These are phyloP conservation scores for Babjeviella inositovora DNA, from an alignment of 805 yeast species.

Conservation along the genomic window DNA sequence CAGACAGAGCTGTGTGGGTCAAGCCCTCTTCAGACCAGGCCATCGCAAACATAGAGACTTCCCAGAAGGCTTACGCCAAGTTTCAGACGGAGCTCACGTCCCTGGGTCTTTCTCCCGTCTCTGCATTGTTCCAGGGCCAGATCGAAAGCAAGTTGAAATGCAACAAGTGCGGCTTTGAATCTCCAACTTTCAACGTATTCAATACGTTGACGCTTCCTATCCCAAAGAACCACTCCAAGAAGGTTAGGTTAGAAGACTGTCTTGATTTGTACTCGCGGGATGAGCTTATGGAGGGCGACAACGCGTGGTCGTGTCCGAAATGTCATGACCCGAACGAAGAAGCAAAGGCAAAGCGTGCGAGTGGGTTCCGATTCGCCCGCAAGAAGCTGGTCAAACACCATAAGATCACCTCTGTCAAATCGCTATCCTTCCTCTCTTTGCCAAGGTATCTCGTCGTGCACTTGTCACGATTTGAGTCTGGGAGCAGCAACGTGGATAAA, in stretches of 20 bases:
- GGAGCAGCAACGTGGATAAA: constrained; percentile 35
- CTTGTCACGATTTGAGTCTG: constrained; percentile 18
- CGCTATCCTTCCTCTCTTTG: constrained; percentile 13
- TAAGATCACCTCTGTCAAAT: constrained; percentile 10
- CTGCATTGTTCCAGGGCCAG: constrained; percentile 58
- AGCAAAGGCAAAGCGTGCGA: constrained; percentile 3
- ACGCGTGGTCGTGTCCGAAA: constrained; percentile 76
- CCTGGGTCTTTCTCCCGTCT: constrained; percentile 56
- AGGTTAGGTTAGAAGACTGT: constrained; percentile 42
- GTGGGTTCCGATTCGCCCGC: too few species aligned
- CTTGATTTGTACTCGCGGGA: constrained; percentile 43
- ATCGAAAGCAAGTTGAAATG: constrained; percentile 49
- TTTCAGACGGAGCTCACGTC: constrained; percentile 26
- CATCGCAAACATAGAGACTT: constrained; percentile 6
- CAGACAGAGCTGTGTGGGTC: constrained; percentile 10
- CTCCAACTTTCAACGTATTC: constrained; percentile 45
- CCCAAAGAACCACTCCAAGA: constrained; percentile 19
- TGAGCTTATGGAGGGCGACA: constrained; percentile 53
- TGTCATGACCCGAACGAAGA: constrained; percentile 21
- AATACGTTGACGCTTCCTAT: constrained; percentile 49
- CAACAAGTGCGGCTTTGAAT: constrained; percentile 43
- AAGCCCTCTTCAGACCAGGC: constrained; percentile 8
- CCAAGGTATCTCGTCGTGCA: constrained; percentile 14
- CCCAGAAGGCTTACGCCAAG: constrained; percentile 39
- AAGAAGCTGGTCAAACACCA: too few species aligned